phyloP scores from a whole-genome alignment of 2,329 filamentous ascomycete species.

The Dothistroma septosporum region DNA sequence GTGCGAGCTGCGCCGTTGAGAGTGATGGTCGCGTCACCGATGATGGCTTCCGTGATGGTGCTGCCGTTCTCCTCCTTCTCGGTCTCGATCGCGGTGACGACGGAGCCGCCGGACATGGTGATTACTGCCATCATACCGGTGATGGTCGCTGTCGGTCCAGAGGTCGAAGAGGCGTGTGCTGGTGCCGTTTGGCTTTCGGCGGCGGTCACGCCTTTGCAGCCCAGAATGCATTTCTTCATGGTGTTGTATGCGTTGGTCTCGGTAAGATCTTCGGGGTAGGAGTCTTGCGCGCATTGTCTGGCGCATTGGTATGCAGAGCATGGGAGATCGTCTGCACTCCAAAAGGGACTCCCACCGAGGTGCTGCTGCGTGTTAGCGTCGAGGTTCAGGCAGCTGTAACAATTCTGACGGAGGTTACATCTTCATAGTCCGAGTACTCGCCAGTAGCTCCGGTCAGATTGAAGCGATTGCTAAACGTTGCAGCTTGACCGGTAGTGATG shows the following conservation, averaged over 20 bases:
- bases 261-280: constrained; percentile 29
- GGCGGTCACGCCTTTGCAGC: constrained; percentile 27
- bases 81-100: constrained; percentile 17
- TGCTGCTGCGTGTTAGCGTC: neutral
- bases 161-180: constrained; percentile 12
- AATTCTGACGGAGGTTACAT: neutral
- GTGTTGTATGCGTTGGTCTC: constrained; percentile 23
- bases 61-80: constrained; percentile 11
- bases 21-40: constrained; percentile 20
- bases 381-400: neutral
- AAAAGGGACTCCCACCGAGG: constrained; percentile 30
- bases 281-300: constrained; percentile 27
- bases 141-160: constrained; percentile 2
- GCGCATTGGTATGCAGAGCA: constrained; percentile 30
- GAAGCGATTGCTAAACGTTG: constrained; percentile 29
- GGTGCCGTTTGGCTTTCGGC: constrained; percentile 18
- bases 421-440: constrained; percentile 30
- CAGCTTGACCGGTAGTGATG: constrained; percentile 22
- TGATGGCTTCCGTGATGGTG: constrained; percentile 19
- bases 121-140: constrained; percentile 6
- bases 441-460: constrained; percentile 28
- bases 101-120: constrained; percentile 11
- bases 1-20: constrained; percentile 18
- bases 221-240: constrained; percentile 30
- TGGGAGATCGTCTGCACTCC: constrained; percentile 29